Evolutionary conservation across 2,329 filamentous ascomycete genomes (phyloP).

Genomic region (Atkinsonella texensis): DNA sequence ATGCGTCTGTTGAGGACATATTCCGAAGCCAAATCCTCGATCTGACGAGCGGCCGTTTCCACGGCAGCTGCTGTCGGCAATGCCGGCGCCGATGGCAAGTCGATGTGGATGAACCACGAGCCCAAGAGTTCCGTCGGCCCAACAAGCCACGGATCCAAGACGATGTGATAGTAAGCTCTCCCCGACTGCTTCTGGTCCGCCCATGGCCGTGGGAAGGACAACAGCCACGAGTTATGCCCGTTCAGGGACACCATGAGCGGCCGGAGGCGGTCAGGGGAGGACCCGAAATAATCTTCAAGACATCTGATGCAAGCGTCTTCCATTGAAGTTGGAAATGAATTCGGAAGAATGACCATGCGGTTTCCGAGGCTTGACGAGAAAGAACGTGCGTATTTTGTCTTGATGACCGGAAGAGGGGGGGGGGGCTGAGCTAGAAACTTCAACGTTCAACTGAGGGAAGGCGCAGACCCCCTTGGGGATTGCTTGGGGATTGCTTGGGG

Average conservation of each 20-base stretch:
- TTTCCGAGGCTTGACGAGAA: not conserved
- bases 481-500: not conserved
- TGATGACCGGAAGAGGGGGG: no score
- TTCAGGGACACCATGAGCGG: constrained; percentile 21
- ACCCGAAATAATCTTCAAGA: constrained; percentile 8
- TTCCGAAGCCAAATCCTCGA: constrained; percentile 7
- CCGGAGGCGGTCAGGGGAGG: constrained; percentile 8
- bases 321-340: constrained; percentile 6
- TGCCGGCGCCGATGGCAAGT: constrained; percentile 6
- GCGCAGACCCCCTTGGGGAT: not conserved
- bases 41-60: constrained; percentile 6
- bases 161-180: constrained; percentile 20
- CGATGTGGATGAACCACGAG: constrained; percentile 14
- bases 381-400: not conserved
- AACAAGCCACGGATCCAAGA: constrained; percentile 22
- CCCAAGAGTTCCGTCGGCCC: constrained; percentile 12
- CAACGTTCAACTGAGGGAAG: not conserved
- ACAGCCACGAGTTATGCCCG: constrained; percentile 23
- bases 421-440: not conserved
- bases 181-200: constrained; percentile 10
- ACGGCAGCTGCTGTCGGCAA: constrained; percentile 6
- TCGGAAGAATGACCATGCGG: not conserved
- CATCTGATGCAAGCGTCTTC: constrained; percentile 7
- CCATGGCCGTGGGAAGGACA: constrained; percentile 19
- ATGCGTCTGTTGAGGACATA: constrained; percentile 6